These are phyloP conservation scores for Pichia phayaonensis DNA, from an alignment of 805 yeast species.

Conservation along the genomic window DNA sequence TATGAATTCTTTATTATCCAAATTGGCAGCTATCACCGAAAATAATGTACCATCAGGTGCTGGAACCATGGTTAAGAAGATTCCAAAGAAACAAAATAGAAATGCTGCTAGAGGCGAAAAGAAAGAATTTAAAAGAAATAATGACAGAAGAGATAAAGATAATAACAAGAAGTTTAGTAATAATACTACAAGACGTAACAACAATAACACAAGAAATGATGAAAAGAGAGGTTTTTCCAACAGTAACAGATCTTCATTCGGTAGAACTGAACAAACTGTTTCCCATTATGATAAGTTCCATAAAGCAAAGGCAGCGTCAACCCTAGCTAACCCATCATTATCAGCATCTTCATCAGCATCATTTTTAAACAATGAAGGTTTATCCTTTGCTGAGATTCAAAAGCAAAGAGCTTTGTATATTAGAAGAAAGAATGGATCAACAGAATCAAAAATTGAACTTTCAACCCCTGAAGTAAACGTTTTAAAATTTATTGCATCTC, in stretches of 20 bases:
- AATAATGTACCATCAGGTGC: background rate
- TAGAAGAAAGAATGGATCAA: conserved; percentile 8
- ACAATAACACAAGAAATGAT: background rate
- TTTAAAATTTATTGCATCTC: conserved; percentile 6
- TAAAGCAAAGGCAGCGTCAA: background rate
- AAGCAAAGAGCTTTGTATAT: conserved; percentile 10
- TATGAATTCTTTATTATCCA: background rate
- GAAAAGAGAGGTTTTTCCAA: background rate
- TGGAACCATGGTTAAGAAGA: background rate
- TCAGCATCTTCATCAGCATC: background rate
- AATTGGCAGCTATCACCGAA: background rate
- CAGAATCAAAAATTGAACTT: background rate
- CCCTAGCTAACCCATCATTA: background rate
- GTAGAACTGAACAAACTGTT: conserved; percentile 8
- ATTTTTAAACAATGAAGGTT: conserved; percentile 9
- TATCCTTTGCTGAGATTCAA: conserved; percentile 8
- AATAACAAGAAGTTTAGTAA: background rate
- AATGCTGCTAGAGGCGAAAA: background rate
- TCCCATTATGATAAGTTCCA: conserved; percentile 9
- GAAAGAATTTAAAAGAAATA: background rate
- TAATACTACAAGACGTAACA: background rate
- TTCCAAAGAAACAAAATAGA: background rate
- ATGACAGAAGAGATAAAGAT: background rate
- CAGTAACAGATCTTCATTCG: background rate
- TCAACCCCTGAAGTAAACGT: background rate